phyloP scores from a whole-genome alignment of 306 rosid species.

The Gleditsia sinensis region DNA sequence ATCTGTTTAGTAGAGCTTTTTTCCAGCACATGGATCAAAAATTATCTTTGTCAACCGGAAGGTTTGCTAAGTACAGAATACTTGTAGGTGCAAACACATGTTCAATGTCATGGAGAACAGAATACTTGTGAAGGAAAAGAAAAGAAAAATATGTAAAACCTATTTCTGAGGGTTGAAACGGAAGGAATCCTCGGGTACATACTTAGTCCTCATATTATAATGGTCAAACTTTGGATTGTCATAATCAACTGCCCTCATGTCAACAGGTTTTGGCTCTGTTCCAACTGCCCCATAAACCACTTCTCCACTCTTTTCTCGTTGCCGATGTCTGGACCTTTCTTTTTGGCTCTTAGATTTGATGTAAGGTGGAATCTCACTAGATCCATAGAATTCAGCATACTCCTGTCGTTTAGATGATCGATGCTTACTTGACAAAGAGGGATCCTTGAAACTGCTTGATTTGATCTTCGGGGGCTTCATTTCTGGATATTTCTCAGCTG shows the following conservation, averaged over 20 bases:
- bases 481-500: slow-evolving; percentile 63
- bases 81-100: too few relatives aligned
- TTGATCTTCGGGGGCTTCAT: slow-evolving; percentile 74
- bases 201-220: slow-evolving; percentile 73
- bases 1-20: neutral
- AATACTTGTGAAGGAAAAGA: slow-evolving; percentile 14
- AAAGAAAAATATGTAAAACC: slow-evolving; percentile 21
- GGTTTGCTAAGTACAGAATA: slow-evolving; percentile 27
- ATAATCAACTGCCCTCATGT: slow-evolving; percentile 53
- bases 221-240: slow-evolving; percentile 61
- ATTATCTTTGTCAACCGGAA: slow-evolving; percentile 9
- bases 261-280: slow-evolving; percentile 57
- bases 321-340: slow-evolving; percentile 81
- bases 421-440: slow-evolving; percentile 76
- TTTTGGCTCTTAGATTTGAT: slow-evolving; percentile 79
- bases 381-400: slow-evolving; percentile 75
- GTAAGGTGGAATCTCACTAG: slow-evolving; percentile 64
- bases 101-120: slow-evolving; percentile 41
- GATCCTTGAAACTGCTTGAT: slow-evolving; percentile 82
- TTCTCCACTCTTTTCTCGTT: slow-evolving; percentile 83
- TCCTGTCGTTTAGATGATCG: slow-evolving; percentile 74
- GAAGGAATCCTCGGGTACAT: slow-evolving; percentile 52
- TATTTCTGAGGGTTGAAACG: slow-evolving; percentile 46
- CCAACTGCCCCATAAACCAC: slow-evolving; percentile 51
- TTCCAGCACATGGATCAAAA: slow-evolving; percentile 14